Evolutionary conservation across 192 early-diverging fungal genomes (phyloP), one percentile per base, ranked within the genome.

Genomic region (Linnemannia zychae): DNA sequence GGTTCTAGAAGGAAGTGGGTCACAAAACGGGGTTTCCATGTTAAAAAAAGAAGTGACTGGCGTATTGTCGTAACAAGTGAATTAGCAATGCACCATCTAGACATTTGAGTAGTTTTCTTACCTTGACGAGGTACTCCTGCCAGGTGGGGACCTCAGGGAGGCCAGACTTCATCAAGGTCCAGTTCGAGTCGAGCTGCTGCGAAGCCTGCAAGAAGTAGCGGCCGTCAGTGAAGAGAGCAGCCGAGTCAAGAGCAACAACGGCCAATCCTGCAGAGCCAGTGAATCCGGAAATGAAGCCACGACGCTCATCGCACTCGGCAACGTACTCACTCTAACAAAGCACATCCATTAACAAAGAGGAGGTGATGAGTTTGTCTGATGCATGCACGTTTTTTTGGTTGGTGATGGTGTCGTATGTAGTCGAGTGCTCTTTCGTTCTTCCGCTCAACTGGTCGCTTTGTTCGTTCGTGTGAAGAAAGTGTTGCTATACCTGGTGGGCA

Each of bases 131-230:
- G 90, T 95, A 99, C 68, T 96, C 95, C 85, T 97, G 95, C 92
- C 96, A 96, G 24, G 94, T 94, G 18, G 97, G 97, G 3, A 97
- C 94, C 46, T 95, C 94, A 1, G 95, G 93, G 36, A 97, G 80
- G 18, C 97, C 98, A 76, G 90, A 88, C 90, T 99, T 99, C 94
- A 97, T 97, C 88, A 99, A 88, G 57, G 91, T 94, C 98, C 98
- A 99, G 88, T 97, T 97, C 71, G 60, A 69, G 87, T 98, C 97
- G 78, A 99, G 90, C 88, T 99, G 96, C 86, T 96, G 89, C 4
- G 94, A 92, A 18, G 97, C 98, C 84, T 99, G 98, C 77, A 99
- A 88, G 89, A 97, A 99, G 94, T 99, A 99, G 67, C 98, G 93
- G 7, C 98, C 98, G 86, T 99, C 98, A 9, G 98, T 99, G 84